Conservation (phyloP, 139 green algal genomes). For the Chlamydomonas schloesseri region DNA sequence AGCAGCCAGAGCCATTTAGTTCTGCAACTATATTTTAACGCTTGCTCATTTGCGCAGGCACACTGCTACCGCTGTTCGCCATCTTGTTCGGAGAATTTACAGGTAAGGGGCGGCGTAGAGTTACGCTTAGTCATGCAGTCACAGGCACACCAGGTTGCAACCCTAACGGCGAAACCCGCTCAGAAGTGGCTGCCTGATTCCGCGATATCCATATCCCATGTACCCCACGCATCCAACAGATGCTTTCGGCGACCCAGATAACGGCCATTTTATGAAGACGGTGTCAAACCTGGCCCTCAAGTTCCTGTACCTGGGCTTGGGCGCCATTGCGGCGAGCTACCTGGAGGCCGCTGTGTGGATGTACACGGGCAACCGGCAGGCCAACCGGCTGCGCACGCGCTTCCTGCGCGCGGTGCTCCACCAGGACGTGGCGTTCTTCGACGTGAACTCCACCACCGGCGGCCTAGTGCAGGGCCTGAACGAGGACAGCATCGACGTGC, state of each 20-base stretch:
- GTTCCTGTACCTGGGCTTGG: slow-evolving; percentile 81
- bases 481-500: slow-evolving; percentile 75
- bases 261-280: not conserved
- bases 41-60: not conserved
- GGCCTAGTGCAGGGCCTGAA: slow-evolving; percentile 79
- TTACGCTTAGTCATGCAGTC: not conserved
- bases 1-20: not conserved
- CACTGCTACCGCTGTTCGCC: slow-evolving; percentile 59
- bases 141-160: not conserved
- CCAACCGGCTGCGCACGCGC: slow-evolving; percentile 47
- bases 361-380: slow-evolving; percentile 60
- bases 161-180: not conserved
- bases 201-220: too few relatives aligned
- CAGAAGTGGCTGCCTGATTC: too few relatives aligned
- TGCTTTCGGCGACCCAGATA: not conserved
- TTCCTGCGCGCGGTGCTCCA: slow-evolving; percentile 77
- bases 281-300: slow-evolving; percentile 61
- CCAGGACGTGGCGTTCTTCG: slow-evolving; percentile 92
- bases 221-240: not conserved
- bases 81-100: slow-evolving; percentile 78
- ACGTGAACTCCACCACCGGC: slow-evolving; percentile 72
- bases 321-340: slow-evolving; percentile 53
- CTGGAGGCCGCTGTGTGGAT: slow-evolving; percentile 45
- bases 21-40: not conserved
- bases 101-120: slow-evolving; percentile 2